phyloP scores from a whole-genome alignment of 352 stramenopile species.

The Phytophthora meadii region DNA sequence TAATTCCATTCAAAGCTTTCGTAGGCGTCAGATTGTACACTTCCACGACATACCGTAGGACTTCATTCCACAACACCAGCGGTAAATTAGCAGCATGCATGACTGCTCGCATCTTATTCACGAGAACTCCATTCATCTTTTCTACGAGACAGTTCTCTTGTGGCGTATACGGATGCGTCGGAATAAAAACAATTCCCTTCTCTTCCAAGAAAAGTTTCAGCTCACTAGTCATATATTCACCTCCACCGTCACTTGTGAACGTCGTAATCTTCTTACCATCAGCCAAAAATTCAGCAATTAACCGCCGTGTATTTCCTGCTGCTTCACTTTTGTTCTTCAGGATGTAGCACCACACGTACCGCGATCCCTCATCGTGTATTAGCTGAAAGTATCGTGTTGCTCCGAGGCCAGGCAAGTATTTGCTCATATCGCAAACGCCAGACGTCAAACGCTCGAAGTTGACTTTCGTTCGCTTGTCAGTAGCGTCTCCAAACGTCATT shows the following conservation, averaged over 20 bases:
- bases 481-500: conserved; percentile 8
- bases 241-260: conserved; percentile 12
- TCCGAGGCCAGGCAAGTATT: too few relatives aligned
- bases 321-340: conserved; percentile 1
- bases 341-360: background rate
- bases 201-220: background rate
- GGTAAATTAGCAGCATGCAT: background rate
- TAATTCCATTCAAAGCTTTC: conserved; percentile 1
- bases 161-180: too few relatives aligned
- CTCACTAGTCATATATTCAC: conserved; percentile 3
- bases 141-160: too few relatives aligned
- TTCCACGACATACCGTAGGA: background rate
- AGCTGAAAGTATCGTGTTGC: too few relatives aligned
- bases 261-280: background rate
- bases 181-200: too few relatives aligned
- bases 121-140: too few relatives aligned
- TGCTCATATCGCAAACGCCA: background rate
- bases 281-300: conserved; percentile 3
- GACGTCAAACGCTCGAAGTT: conserved; percentile 10
- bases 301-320: background rate
- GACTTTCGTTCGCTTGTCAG: background rate
- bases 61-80: background rate
- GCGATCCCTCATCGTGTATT: too few relatives aligned
- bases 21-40: background rate
- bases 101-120: background rate